A percentile compares a stretch with the other conserved stretches of the same genome.
phyloP scores from a whole-genome alignment of 345 rosid genomes.

The Combretum micranthum region DNA sequence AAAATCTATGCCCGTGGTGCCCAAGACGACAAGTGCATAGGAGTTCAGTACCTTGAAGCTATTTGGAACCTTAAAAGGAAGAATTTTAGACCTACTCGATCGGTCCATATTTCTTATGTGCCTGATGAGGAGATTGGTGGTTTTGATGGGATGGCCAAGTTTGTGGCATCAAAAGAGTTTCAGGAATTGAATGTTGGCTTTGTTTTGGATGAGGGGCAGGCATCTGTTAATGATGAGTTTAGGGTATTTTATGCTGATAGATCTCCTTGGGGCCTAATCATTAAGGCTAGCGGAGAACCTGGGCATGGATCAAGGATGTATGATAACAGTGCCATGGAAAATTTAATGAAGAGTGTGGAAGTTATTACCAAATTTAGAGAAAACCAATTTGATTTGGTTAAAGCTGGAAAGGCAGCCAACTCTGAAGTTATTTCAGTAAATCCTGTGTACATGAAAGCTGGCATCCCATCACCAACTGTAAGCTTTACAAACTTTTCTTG shows the following conservation, averaged over 20 bases:
- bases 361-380: slow-evolving; percentile 60
- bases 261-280: slow-evolving; percentile 50
- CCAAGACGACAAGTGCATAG: slow-evolving; percentile 87
- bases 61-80: slow-evolving; percentile 46
- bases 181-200: slow-evolving; percentile 71
- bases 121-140: slow-evolving; percentile 94
- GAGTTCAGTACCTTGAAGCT: slow-evolving; percentile 73
- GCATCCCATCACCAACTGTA: slow-evolving; percentile 58
- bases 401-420: slow-evolving; percentile 56
- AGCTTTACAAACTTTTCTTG: slow-evolving; percentile 14
- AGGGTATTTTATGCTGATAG: slow-evolving; percentile 76
- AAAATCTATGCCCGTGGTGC: slow-evolving; percentile 76
- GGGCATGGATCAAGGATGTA: slow-evolving; percentile 84
- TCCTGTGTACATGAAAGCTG: slow-evolving; percentile 82
- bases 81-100: slow-evolving; percentile 44
- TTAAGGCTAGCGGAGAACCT: slow-evolving; percentile 54
- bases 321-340: slow-evolving; percentile 81
- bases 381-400: slow-evolving; percentile 61
- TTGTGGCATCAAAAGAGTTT: slow-evolving; percentile 51
- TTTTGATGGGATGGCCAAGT: slow-evolving; percentile 47
- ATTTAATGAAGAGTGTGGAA: slow-evolving; percentile 82
- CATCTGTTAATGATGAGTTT: slow-evolving; percentile 51
- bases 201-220: slow-evolving; percentile 83
- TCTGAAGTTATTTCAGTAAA: slow-evolving; percentile 82
- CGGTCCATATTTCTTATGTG: slow-evolving; percentile 56